A percentile compares a stretch with the other conserved stretches of the same genome.
Evolutionary conservation across 2,329 filamentous ascomycete species (phyloP).

Genomic region (Botrytis galanthina): DNA sequence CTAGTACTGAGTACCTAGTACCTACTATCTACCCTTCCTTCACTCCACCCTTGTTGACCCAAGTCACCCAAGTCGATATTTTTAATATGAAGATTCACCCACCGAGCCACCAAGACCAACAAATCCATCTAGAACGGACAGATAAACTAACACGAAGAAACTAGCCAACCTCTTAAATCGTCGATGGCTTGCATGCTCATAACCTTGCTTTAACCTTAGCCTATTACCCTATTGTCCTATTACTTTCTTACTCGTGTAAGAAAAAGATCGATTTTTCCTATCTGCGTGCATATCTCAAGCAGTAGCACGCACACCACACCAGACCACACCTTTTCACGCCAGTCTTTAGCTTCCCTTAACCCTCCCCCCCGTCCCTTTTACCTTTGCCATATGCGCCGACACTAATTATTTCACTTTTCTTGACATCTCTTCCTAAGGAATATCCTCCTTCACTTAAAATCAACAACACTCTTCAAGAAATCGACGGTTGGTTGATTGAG

Average conservation of each 20-base stretch:
- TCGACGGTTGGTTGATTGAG: background rate
- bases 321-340: background rate
- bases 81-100: background rate
- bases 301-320: background rate
- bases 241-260: background rate
- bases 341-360: background rate
- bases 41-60: background rate
- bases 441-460: background rate
- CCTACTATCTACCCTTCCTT: background rate
- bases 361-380: background rate
- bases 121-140: background rate
- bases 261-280: constrained; percentile 2
- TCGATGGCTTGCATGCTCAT: background rate
- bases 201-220: background rate
- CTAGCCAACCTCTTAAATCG: background rate
- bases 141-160: background rate
- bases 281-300: background rate
- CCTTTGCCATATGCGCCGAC: constrained; percentile 1
- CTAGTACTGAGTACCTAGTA: too few relatives aligned
- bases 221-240: background rate
- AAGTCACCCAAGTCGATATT: too few relatives aligned
- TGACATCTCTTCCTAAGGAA: background rate
- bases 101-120: background rate
- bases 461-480: background rate
- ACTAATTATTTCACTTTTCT: background rate